phyloP scores from a whole-genome alignment of 306 rosid species.

The Vigna hirtella region DNA sequence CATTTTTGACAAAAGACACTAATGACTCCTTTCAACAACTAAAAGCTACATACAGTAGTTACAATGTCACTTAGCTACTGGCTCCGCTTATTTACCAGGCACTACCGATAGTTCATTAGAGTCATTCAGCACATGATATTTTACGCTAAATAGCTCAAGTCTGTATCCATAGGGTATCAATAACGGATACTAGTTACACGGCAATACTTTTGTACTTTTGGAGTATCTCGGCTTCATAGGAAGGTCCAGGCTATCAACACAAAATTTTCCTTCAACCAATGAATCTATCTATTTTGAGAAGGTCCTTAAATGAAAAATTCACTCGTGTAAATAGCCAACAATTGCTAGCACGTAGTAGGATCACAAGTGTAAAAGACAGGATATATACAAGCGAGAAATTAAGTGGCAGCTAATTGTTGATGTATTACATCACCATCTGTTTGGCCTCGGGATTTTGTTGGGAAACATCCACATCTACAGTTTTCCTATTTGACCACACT shows the following conservation, averaged over 20 bases:
- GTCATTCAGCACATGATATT: not conserved
- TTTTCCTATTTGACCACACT: not conserved
- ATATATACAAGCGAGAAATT: not conserved
- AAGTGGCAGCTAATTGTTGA: not conserved
- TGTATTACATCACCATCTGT: not conserved
- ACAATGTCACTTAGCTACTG: not conserved
- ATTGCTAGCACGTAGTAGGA: not conserved
- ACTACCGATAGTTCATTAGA: not conserved
- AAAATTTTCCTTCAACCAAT: not conserved
- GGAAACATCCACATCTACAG: not conserved
- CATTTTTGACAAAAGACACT: not conserved
- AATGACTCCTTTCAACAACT: not conserved
- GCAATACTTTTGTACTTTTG: not conserved
- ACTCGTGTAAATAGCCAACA: not conserved
- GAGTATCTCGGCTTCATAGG: not conserved
- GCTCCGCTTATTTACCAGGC: not conserved
- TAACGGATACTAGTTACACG: not conserved
- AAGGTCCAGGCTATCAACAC: slow-evolving; percentile 15
- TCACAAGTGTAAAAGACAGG: not conserved
- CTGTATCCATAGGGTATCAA: not conserved
- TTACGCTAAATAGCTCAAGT: not conserved
- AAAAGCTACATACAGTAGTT: not conserved
- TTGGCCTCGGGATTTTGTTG: not conserved
- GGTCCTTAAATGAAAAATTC: slow-evolving; percentile 1
- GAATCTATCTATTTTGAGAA: not conserved